phyloP scores from a whole-genome alignment of 257 asterid genomes.

The Knoxia roxburghii region DNA sequence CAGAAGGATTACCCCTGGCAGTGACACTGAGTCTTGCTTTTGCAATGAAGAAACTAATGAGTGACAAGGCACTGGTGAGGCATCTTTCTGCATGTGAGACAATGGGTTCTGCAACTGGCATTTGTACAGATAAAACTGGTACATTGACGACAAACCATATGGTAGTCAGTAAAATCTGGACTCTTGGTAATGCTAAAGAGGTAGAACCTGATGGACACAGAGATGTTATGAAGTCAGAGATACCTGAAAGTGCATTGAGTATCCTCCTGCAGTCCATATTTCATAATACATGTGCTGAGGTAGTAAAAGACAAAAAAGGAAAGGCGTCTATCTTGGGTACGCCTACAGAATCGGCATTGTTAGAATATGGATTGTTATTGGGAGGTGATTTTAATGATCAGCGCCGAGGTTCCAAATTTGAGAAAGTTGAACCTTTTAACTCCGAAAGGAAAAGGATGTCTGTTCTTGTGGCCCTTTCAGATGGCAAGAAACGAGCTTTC shows the following conservation, averaged over 20 bases:
- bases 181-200: conserved; percentile 44
- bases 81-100: conserved; percentile 97
- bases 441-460: conserved; percentile 93
- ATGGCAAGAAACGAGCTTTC: conserved; percentile 63
- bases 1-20: conserved; percentile 95
- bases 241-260: conserved; percentile 40
- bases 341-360: conserved; percentile 83
- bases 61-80: conserved; percentile 79
- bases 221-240: conserved; percentile 26
- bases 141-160: conserved; percentile 90
- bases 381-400: conserved; percentile 80
- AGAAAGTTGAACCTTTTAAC: conserved; percentile 91
- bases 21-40: conserved; percentile 94
- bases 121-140: conserved; percentile 97
- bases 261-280: conserved; percentile 75
- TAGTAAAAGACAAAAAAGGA: conserved; percentile 68
- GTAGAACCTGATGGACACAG: conserved; percentile 34
- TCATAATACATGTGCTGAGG: conserved; percentile 81
- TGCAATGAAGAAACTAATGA: conserved; percentile 88
- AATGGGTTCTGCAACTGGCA: conserved; percentile 94
- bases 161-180: conserved; percentile 81
- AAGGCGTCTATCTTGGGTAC: conserved; percentile 69
- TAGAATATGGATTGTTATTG: conserved; percentile 73
- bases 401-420: conserved; percentile 41
- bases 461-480: conserved; percentile 71